These are phyloP conservation scores for Nothomitra cinnamomea DNA, from an alignment of 2,329 filamentous ascomycete genomes.

Conservation along the genomic window DNA sequence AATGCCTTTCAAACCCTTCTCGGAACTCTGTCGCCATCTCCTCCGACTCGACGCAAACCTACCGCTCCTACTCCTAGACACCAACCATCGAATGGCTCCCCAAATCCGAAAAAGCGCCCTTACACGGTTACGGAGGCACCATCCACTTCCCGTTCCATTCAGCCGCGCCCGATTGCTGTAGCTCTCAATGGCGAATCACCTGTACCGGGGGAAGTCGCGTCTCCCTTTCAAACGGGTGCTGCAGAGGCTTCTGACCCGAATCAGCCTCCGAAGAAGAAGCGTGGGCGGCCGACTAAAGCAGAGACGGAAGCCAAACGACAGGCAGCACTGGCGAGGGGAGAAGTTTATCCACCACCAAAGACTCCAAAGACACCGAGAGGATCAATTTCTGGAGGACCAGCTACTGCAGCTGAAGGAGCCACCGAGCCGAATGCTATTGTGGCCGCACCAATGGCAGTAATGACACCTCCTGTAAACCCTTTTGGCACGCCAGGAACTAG, in stretches of 20 bases:
- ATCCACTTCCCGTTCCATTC: slow-evolving; percentile 3
- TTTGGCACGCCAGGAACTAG: not conserved
- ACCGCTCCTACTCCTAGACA: not conserved
- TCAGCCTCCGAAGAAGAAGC: slow-evolving; percentile 7
- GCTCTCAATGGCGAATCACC: slow-evolving; percentile 5
- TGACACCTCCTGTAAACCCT: not conserved
- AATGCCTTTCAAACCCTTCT: slow-evolving; percentile 2
- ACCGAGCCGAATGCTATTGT: not conserved
- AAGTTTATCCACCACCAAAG: slow-evolving; percentile 6
- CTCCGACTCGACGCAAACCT: not conserved
- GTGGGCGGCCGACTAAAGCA: slow-evolving; percentile 6
- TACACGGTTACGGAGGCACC: not conserved
- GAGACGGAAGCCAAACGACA: slow-evolving; percentile 6
- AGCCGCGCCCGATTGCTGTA: slow-evolving; percentile 5
- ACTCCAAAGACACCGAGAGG: slow-evolving; percentile 1
- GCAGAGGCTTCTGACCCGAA: not conserved
- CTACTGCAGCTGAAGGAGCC: not conserved
- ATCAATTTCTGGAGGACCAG: not conserved
- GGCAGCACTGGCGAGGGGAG: slow-evolving; percentile 4
- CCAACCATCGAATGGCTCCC: not conserved
- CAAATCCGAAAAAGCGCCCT: slow-evolving; percentile 3
- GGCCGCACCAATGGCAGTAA: not conserved
- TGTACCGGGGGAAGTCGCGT: not conserved
- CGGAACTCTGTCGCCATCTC: not conserved
- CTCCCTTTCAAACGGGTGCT: not conserved